These are phyloP conservation scores for Scheffersomyces stipitis DNA, from an alignment of 805 yeast genomes.

Conservation along the genomic window DNA sequence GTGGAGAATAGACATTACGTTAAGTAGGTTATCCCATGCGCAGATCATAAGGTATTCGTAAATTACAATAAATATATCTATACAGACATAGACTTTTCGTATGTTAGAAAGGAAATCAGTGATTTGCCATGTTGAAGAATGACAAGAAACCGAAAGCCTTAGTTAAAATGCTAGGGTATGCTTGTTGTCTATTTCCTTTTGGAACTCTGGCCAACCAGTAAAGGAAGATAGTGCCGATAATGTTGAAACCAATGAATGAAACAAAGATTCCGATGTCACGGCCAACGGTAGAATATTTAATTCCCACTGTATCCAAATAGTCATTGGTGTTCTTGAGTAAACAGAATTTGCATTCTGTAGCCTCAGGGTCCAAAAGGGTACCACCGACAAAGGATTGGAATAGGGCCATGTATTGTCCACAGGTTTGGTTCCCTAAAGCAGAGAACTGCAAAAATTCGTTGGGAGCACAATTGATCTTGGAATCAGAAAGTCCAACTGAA, in stretches of 20 bases:
- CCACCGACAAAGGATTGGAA: slow-evolving; percentile 20
- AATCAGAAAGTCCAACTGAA: slow-evolving; percentile 17
- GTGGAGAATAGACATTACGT: no score
- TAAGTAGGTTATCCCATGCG: no score
- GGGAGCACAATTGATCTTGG: slow-evolving; percentile 14
- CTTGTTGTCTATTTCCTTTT: slow-evolving; percentile 25
- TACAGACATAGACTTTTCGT: no score
- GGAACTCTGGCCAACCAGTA: slow-evolving; percentile 47
- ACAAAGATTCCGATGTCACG: slow-evolving; percentile 30
- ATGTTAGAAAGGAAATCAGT: no score
- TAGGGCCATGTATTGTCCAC: slow-evolving; percentile 20
- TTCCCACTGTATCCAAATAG: slow-evolving; percentile 48
- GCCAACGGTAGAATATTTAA: slow-evolving; percentile 33
- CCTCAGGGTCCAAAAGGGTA: slow-evolving; percentile 37
- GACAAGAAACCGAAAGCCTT: background rate
- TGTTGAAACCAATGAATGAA: slow-evolving; percentile 25
- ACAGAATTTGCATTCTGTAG: slow-evolving; percentile 67
- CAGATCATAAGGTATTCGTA: no score
- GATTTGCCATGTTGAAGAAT: background rate
- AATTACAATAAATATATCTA: no score
- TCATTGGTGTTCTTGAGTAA: slow-evolving; percentile 55
- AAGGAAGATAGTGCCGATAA: slow-evolving; percentile 24
- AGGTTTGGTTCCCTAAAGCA: slow-evolving; percentile 18
- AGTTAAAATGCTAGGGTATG: background rate
- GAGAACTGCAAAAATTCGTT: slow-evolving; percentile 16